Evolutionary conservation across 352 stramenopile species (phyloP), one percentile per base, ranked within the genome.

Genomic region (Globisporangium parvum): DNA sequence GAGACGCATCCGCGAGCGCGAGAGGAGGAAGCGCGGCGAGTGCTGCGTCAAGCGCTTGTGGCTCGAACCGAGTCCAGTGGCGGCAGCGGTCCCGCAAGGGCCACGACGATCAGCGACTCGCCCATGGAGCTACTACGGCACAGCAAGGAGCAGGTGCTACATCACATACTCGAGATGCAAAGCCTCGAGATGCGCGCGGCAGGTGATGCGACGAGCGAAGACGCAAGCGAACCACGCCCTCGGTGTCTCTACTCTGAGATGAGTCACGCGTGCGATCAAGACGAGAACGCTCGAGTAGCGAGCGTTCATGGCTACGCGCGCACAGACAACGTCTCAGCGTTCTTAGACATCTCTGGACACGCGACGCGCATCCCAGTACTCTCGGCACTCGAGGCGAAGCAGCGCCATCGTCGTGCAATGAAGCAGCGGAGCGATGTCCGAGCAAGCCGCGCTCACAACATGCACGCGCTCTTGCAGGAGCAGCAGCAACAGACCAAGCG

Each of bases 1-100:
- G 53, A 56, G 24, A 60, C 57, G 12, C 68, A 71, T 31, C 57
- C 59, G 21, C 69, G 71, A 9, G 62, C 49, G 48, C 63, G 73
- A 31, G 73, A 84, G 53, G 57, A 73, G 40, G 53, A 75, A 42
- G 75, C 75, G 26, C 66, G 62, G 33, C 51, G 63, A 17, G 52
- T 80, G 18, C 55, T 85, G 1, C 60, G 53, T 20, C 66, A 63
- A 9, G 61, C 77, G 33, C 58, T 85, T 0, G 51, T 65, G 4
- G 21, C 67, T 23, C 42, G 23, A n/a, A 46, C 15, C n/a, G 39
- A 45, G 39, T 45, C 39, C 39, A 20, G 18, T 20, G 18, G 39
- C 9, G 41, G 20, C 11, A 33, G n/a, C n/a, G n/a, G n/a, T n/a
- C n/a, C 8, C 24, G 26, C 21, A 21, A 11, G 3, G 1, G 6